Conservation (phyloP, 2,329 filamentous ascomycete genomes). For the Tolypocladium endophyticum region DNA sequence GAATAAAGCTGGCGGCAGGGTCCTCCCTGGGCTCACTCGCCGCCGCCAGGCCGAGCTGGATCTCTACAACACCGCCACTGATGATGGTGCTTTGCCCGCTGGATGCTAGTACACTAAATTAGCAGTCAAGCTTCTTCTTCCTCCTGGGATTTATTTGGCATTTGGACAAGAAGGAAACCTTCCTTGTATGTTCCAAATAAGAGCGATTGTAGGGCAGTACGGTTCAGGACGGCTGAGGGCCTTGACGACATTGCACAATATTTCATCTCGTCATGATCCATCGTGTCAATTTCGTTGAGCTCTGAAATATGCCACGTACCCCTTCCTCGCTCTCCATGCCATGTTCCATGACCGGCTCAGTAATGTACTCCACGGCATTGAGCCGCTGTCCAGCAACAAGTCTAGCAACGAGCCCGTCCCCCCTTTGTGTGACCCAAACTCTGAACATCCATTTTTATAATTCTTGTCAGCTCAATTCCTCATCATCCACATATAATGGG, state of each 20-base stretch:
- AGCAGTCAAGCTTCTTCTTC: not conserved
- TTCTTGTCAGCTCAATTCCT: not conserved
- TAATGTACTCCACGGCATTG: not conserved
- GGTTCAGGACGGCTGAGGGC: no score
- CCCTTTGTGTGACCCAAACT: not conserved
- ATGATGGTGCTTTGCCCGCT: not conserved
- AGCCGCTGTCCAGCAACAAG: not conserved
- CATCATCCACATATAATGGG: not conserved
- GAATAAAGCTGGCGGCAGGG: not conserved
- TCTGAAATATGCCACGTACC: not conserved
- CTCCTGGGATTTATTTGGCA: not conserved
- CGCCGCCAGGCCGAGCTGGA: not conserved
- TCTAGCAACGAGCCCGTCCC: not conserved
- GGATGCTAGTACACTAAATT: not conserved
- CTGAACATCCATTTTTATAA: not conserved
- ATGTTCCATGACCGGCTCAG: not conserved
- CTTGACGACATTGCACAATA: not conserved
- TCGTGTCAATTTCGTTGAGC: not conserved
- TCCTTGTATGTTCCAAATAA: not conserved
- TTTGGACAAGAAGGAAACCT: not conserved
- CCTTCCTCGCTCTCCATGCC: not conserved
- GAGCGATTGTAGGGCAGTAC: not conserved
- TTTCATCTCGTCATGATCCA: not conserved
- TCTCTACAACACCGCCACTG: not conserved
- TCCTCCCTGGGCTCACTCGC: not conserved